phyloP scores from a whole-genome alignment of 73 alveolate species.

The Paramecium pentaurelia region DNA sequence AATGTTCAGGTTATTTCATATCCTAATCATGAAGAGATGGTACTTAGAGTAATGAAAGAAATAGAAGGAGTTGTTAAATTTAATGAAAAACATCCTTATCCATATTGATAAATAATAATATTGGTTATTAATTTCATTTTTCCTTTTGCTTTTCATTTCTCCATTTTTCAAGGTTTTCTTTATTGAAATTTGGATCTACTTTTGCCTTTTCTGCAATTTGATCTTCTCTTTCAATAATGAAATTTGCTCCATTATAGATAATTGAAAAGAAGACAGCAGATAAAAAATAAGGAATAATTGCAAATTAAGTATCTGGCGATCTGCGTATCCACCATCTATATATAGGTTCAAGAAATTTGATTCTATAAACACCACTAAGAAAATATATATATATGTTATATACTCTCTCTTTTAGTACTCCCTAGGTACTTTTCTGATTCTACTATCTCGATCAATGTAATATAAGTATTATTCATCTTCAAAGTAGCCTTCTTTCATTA shows the following conservation, averaged over 20 bases:
- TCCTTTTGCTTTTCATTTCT: background rate
- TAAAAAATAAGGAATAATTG: background rate
- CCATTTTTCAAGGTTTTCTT: conserved; percentile 31
- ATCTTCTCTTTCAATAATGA: conserved; percentile 12
- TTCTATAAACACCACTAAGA: background rate
- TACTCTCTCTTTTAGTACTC: conserved; percentile 16
- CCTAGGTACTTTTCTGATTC: background rate
- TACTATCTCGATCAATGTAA: background rate
- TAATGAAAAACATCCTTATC: background rate
- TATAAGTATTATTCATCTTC: background rate
- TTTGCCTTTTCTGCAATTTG: background rate
- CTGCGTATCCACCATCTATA: conserved; percentile 30
- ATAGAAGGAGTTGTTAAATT: conserved; percentile 61
- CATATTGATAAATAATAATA: background rate
- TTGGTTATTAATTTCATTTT: background rate
- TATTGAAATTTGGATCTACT: background rate
- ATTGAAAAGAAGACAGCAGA: background rate
- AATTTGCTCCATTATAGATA: conserved; percentile 20
- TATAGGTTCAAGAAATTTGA: background rate
- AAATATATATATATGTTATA: background rate
- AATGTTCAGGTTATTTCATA: conserved; percentile 66
- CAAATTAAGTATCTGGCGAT: background rate
- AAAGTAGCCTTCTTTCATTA: background rate
- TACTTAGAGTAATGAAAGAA: conserved; percentile 66
- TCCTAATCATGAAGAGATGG: conserved; percentile 71